Evolutionary conservation across 305 asterid species (phyloP).

Genomic region (Striga hermonthica): DNA sequence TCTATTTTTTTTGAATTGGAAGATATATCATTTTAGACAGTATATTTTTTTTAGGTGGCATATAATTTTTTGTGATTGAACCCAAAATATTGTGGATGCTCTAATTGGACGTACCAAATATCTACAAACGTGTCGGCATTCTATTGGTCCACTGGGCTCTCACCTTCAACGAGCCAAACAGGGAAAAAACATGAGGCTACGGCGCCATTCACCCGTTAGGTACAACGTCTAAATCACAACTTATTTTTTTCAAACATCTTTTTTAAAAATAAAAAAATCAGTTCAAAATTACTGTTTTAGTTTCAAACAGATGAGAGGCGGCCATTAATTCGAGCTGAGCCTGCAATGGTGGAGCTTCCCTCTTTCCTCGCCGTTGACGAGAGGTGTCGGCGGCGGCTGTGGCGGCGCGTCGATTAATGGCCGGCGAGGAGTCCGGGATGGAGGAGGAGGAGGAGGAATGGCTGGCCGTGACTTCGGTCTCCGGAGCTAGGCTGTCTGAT

Average conservation of each 20-base stretch:
- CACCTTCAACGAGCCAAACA: constrained; percentile 27
- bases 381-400: constrained; percentile 38
- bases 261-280: not conserved
- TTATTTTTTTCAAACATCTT: constrained; percentile 3
- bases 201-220: constrained; percentile 47
- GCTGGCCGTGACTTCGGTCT: constrained; percentile 39
- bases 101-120: not conserved
- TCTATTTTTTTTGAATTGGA: too few species aligned
- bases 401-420: constrained; percentile 45
- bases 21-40: too few species aligned
- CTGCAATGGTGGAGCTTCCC: constrained; percentile 52
- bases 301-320: constrained; percentile 35
- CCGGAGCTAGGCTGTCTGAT: constrained; percentile 57
- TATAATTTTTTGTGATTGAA: too few species aligned
- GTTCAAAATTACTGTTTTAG: constrained; percentile 28
- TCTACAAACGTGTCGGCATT: constrained; percentile 29
- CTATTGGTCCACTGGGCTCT: constrained; percentile 24
- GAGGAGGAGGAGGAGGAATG: constrained; percentile 67
- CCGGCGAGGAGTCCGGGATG: constrained; percentile 50
- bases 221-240: constrained; percentile 44
- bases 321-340: constrained; percentile 43
- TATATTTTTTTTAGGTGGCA: too few species aligned
- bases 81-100: too few species aligned
- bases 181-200: constrained; percentile 25
- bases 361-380: constrained; percentile 46